A percentile compares a stretch with the other conserved stretches of the same genome.
Evolutionary conservation across 2,329 filamentous ascomycete species (phyloP).

Genomic region (Clarireedia monteithiana): DNA sequence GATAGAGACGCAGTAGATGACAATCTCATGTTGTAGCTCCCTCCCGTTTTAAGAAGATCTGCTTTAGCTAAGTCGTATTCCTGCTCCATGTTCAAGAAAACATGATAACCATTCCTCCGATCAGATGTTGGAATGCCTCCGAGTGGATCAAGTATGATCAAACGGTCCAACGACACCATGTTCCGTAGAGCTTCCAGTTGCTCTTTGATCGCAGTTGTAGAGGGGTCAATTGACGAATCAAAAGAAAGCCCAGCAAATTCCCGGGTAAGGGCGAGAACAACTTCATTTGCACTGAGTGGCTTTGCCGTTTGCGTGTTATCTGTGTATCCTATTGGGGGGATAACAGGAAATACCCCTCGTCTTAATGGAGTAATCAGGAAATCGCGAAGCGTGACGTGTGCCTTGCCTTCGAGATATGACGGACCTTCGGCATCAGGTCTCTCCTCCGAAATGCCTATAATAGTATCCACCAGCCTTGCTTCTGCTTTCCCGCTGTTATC

Average conservation of each 20-base stretch:
- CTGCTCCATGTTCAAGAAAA: conserved; percentile 91
- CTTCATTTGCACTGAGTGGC: conserved; percentile 49
- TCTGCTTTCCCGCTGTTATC: conserved; percentile 60
- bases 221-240: conserved; percentile 31
- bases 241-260: conserved; percentile 63
- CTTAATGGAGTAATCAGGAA: conserved; percentile 58
- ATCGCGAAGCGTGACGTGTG: conserved; percentile 37
- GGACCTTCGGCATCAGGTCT: not conserved
- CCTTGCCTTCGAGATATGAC: conserved; percentile 16
- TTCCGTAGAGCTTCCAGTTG: conserved; percentile 36
- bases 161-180: conserved; percentile 63
- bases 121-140: conserved; percentile 71
- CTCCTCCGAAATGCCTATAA: conserved; percentile 30
- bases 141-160: conserved; percentile 81
- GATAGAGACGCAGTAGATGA: not conserved
- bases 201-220: conserved; percentile 33
- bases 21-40: not conserved
- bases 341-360: conserved; percentile 61
- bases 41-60: conserved; percentile 40
- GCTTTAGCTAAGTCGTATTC: conserved; percentile 66
- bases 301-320: conserved; percentile 39
- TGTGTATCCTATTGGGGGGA: conserved; percentile 56
- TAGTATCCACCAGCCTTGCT: conserved; percentile 56
- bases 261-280: conserved; percentile 67
- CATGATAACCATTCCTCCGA: conserved; percentile 56